Conservation (phyloP, 768 basidiomycete genomes). For the Mycena sanguinolenta region DNA sequence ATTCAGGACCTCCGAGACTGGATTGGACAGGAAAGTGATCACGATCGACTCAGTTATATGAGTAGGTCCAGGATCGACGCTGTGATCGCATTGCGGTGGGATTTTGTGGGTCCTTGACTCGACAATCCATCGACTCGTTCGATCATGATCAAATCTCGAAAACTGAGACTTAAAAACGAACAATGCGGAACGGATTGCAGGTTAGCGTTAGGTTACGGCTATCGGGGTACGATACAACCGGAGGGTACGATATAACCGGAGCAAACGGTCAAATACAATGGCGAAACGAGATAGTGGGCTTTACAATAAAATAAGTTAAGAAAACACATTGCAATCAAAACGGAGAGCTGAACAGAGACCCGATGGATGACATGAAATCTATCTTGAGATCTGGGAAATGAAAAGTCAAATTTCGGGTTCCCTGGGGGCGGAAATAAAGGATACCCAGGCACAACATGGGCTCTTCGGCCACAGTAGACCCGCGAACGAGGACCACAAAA, state of each 20-base stretch:
- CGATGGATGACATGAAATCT: slow-evolving; percentile 73
- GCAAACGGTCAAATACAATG: background rate
- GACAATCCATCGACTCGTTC: background rate
- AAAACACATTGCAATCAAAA: slow-evolving; percentile 27
- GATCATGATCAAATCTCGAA: background rate
- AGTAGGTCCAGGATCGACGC: slow-evolving; percentile 6
- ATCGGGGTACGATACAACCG: too few species aligned
- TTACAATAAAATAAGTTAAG: background rate
- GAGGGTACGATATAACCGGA: background rate
- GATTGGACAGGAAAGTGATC: background rate
- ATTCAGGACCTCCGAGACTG: too few species aligned
- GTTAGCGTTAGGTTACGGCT: too few species aligned
- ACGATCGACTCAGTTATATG: too few species aligned
- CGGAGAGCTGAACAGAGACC: slow-evolving; percentile 40
- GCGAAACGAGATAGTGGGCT: background rate
- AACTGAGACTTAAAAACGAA: too few species aligned
- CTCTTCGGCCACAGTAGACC: slow-evolving; percentile 79
- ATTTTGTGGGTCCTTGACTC: background rate
- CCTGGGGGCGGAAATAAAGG: background rate
- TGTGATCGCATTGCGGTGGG: background rate
- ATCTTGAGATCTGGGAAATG: slow-evolving; percentile 67
- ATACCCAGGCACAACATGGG: slow-evolving; percentile 80
- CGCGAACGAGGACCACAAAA: slow-evolving; percentile 78
- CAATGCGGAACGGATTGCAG: too few species aligned
- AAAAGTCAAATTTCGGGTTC: background rate